Evolutionary conservation across 306 rosid species (phyloP), one percentile per base, ranked within the genome.

Genomic region (Alnus rubra): DNA sequence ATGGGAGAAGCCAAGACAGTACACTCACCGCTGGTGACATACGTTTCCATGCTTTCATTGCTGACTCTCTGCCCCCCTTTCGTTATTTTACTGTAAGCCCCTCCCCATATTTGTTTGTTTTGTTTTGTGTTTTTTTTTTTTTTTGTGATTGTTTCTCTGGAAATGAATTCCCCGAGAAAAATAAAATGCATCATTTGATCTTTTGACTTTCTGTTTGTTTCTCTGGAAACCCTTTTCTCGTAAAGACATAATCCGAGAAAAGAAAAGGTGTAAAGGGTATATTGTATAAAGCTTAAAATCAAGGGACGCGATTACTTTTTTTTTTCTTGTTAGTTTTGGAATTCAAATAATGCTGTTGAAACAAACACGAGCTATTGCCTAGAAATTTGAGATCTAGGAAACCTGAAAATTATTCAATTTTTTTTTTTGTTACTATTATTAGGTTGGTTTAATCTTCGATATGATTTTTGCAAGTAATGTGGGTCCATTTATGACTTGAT

Each of bases 11-110:
- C 89, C 47, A 86, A 87, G 45, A 92, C 86, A 11, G 99, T 93
- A 1, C 99, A 93, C 88, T 95, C 99, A 0, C 90, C 98, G 30
- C 56, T 93, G 7, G 80, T 95, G 28, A 92, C 99, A 1, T 95
- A 95, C 31, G 81, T 56, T 54, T 95, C 99, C 76, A 81, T 95
- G 94, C 45, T 95, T 1, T 91, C 96, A 4, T 89, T 95, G 2
- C 97, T 95, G 82, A 63, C 90, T 13, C 92, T 91, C 4, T 90
- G 97, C 69, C 99, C 99, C 63, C 99, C 99, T 0, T 95, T 95
- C 69, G 99, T 95, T 3, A 87, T 91, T 45, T 86, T 92, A 45
- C 88, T 95, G 98, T 95, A 59, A 81, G 90, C 39, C 35, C 23
- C 30, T 18, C 28, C 37, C 19, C 3, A 4, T 30, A 15, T 35